A percentile compares a stretch with the other conserved stretches of the same genome.
Evolutionary conservation across 768 basidiomycete species (phyloP).

Genomic region (Agaricus bisporus): DNA sequence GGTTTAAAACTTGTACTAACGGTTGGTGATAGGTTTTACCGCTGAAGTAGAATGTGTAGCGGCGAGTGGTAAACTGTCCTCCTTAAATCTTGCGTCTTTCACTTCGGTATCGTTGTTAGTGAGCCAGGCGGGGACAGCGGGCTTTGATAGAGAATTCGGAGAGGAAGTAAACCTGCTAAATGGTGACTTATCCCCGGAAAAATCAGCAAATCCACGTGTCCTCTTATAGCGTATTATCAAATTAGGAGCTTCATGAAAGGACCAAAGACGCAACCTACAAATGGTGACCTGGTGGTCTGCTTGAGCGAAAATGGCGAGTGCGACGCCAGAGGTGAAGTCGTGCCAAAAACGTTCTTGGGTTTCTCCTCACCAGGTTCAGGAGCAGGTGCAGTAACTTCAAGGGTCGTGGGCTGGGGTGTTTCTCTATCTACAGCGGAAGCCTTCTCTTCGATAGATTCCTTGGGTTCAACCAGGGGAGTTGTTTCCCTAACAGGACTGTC

Average conservation of each 20-base stretch:
- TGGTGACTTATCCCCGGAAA: constrained; percentile 1
- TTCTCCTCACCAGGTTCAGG: not conserved
- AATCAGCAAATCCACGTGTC: constrained; percentile 7
- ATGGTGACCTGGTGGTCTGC: constrained; percentile 7
- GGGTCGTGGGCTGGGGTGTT: not conserved
- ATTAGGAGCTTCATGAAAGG: not conserved
- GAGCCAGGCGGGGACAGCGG: not conserved
- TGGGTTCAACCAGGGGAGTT: not conserved
- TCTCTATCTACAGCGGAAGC: not conserved
- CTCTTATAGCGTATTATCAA: not conserved
- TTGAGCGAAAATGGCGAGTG: not conserved
- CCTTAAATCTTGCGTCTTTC: not conserved
- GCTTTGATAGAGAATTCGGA: not conserved
- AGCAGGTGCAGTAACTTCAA: not conserved
- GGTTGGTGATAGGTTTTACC: constrained; percentile 17
- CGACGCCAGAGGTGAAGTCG: not conserved
- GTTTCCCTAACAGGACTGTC: not conserved
- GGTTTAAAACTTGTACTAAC: constrained; percentile 23
- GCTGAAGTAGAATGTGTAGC: constrained; percentile 19
- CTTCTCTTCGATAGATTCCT: not conserved
- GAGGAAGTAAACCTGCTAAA: constrained; percentile 1
- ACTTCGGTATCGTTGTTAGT: not conserved
- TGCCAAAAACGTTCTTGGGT: not conserved
- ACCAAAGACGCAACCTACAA: not conserved
- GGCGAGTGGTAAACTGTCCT: constrained; percentile 14